A percentile compares a stretch with the other conserved stretches of the same genome.
Evolutionary conservation across 1,284 basidiomycete species (phyloP).

Genomic region (Cryptococcus wingfieldii): DNA sequence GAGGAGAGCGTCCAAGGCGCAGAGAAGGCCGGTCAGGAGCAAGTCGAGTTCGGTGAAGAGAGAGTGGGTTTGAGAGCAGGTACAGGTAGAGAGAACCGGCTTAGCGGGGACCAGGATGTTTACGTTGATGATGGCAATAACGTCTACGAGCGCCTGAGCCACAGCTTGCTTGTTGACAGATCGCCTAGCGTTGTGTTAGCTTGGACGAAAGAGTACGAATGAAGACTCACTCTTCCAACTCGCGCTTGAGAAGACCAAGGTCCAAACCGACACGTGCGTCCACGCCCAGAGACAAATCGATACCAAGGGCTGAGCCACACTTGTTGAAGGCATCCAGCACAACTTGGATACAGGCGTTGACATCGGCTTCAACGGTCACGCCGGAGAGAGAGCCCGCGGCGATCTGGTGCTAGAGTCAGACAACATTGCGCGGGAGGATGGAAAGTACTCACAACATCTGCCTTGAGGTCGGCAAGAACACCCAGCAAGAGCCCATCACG

Average conservation of each 20-base stretch:
- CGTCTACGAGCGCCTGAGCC: not conserved
- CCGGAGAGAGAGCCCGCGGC: not conserved
- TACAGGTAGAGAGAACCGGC: not conserved
- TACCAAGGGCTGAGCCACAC: constrained; percentile 11
- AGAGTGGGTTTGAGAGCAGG: not conserved
- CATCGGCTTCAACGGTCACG: constrained; percentile 5
- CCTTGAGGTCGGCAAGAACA: constrained; percentile 10
- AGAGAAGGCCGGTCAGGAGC: not conserved
- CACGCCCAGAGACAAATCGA: constrained; percentile 9
- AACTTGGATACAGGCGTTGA: constrained; percentile 8
- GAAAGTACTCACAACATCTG: constrained; percentile 8
- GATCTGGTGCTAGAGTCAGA: not conserved
- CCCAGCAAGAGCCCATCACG: too few relatives aligned
- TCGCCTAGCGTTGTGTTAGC: not conserved
- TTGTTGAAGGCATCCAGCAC: constrained; percentile 13
- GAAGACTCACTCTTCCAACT: not conserved
- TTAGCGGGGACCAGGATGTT: not conserved
- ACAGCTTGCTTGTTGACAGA: not conserved
- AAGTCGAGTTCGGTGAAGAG: not conserved
- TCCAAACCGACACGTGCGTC: constrained; percentile 6
- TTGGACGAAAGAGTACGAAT: not conserved
- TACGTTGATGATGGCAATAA: not conserved
- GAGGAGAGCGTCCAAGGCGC: not conserved
- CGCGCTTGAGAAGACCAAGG: not conserved
- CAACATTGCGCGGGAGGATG: not conserved